Evolutionary conservation across 306 rosid species (phyloP).

Genomic region (Casuarina cunninghamiana): DNA sequence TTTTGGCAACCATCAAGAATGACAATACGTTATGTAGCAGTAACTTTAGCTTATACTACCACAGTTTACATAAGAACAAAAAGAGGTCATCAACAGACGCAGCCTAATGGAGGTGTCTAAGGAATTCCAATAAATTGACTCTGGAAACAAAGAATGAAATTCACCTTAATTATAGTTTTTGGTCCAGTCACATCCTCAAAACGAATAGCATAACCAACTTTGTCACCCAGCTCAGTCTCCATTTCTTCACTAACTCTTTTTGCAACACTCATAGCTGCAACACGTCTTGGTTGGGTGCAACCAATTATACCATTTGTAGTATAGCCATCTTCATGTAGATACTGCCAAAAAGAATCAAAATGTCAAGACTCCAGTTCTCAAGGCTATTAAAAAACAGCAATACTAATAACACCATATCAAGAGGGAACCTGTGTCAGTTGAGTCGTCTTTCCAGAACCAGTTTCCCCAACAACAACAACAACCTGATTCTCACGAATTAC

Average conservation of each 20-base stretch:
- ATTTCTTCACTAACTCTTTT: conserved; percentile 99
- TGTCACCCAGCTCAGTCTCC: conserved; percentile 92
- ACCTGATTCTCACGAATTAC: conserved; percentile 93
- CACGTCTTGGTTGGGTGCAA: conserved; percentile 99
- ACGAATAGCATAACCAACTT: conserved; percentile 96
- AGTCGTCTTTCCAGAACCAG: conserved; percentile 99
- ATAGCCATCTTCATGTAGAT: conserved; percentile 91
- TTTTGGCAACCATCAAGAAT: conserved; percentile 7
- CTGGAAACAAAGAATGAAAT: conserved; percentile 3
- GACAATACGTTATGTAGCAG: not conserved
- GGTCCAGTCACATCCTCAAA: conserved; percentile 99
- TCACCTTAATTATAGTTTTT: conserved; percentile 80
- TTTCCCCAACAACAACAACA: conserved; percentile 94
- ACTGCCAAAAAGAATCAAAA: conserved; percentile 53
- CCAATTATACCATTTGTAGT: conserved; percentile 77
- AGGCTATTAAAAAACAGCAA: conserved; percentile 3
- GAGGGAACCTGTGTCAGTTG: conserved; percentile 85
- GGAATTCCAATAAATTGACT: conserved; percentile 4
- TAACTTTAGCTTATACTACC: too few species aligned
- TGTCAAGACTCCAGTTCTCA: conserved; percentile 24
- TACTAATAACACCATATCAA: not conserved
- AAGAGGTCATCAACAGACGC: not conserved
- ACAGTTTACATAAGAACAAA: too few species aligned
- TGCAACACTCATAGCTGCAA: conserved; percentile 99
- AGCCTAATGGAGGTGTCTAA: not conserved